Base-by-base conservation (phyloP, 805 yeast genomes). In the Lachancea dasiensis region DNA sequence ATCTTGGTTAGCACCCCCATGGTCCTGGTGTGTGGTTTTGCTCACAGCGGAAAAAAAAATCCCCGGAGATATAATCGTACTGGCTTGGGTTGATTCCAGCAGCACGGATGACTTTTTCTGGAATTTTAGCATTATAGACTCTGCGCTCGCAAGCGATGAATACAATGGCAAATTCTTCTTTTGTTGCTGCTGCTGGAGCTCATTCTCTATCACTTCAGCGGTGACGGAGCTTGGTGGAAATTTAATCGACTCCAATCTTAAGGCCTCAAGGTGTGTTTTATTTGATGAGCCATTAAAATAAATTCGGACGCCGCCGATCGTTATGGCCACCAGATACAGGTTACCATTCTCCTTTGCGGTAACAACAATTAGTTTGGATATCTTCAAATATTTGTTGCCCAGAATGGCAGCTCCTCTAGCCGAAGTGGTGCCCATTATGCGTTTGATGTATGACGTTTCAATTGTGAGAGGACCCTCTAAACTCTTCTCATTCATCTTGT, bases 301-400 rank as follows among this genome's bases (percentile, higher is more conserved):
- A 18, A 87, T 66, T 48, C 97, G 73, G 48, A 85, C 83, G n/a
- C 97, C 96, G 44, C 79, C 81, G 33, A 77, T 69, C 0, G 95
- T 85, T 11, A 84, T 70, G 0, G 94, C 95, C 34, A 87, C 78
- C 38, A 87, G 63, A 52, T 77, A 86, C 17, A 86, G 65, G 36
- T 79, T 79, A 21, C 73, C 65, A 29, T 86, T 81, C 57, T 86
- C 95, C 15, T 61, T 56, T 34, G 69, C 75, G 3, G 79, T 60
- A 6, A 61, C 60, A 2, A 39, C 46, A 8, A 84, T 74, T n/a
- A 75, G 69, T 43, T 73, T 75, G 17, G 81, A 75, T 29, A 87
- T 71, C 43, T 73, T 73, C 52, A 81, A 67, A 33, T 63, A 67
- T 49, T 78, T 79, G 39, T 68, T 67, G 27, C 70, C 71, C 26